Evolutionary conservation across 2,329 filamentous ascomycete species (phyloP), one percentile per base, ranked within the genome.

Genomic region (Fusarium subtropicale): DNA sequence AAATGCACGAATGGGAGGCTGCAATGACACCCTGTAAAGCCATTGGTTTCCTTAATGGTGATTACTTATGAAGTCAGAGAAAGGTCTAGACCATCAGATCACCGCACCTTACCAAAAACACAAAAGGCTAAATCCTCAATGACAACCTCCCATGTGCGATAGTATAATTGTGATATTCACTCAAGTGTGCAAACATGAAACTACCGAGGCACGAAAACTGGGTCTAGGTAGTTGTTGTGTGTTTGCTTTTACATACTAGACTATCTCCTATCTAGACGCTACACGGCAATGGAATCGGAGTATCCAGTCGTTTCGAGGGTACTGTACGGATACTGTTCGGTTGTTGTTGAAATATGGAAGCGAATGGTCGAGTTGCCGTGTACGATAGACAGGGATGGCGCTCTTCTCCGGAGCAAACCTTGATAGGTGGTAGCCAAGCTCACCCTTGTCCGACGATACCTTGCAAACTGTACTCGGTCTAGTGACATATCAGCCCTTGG

Each of bases 401-500:
- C 22, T 8, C 20, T 11, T 22, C 11, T 50, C 22, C 60, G 38
- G 36, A 42, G 41, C 38, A 36, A 48, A 55, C 50, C 54, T 38
- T 46, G 33, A 31, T 60, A 44, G 34, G 36, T 55, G 41, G n/a
- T 31, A 22, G 26, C 24, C 30, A 16, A n/a, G 30, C 42, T 28
- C 18, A 20, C 44, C 36, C 38, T 55, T 30, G 30, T 38, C 44
- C n/a, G 11, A 31, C 12, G 24, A 26, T 62, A 26, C 64, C 58
- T 61, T 69, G 55, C 20, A 52, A 60, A 48, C 16, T 15, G 52
- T 28, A 48, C 36, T 56, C 60, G 48, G 50, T 56, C 60, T 53
- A 45, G 58, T 56, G 39, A 61, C 28, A 36, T 42, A 36, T 41
- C 47, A 56, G 28, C 22, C 54, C 38, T 41, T 42, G 44, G 13